Evolutionary conservation across 495 filamentous ascomycete species (phyloP).

Genomic region (Neurospora sp.): DNA sequence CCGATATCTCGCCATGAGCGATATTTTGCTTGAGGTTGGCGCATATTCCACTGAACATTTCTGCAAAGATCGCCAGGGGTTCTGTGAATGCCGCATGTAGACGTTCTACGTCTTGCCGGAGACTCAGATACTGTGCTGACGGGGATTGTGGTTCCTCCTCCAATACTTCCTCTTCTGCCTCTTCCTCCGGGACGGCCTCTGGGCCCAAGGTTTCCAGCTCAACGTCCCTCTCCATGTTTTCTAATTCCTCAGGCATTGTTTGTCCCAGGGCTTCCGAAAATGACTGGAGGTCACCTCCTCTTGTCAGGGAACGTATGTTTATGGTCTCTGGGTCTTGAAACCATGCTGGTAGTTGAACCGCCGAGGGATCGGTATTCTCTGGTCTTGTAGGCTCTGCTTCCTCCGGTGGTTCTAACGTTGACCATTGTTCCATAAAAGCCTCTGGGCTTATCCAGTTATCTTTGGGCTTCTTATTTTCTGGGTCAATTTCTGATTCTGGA

Average conservation of each 20-base stretch:
- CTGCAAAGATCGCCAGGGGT: neutral
- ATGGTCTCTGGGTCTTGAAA: neutral
- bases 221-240: neutral
- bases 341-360: neutral
- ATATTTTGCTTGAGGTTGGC: slow-evolving; percentile 8
- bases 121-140: neutral
- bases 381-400: neutral
- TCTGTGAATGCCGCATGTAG: neutral
- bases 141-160: neutral
- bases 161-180: neutral
- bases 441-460: neutral
- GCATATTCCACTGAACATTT: slow-evolving; percentile 1
- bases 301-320: neutral
- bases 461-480: neutral
- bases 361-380: neutral
- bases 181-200: neutral
- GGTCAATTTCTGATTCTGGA: neutral
- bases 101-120: neutral
- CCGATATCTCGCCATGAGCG: slow-evolving; percentile 3
- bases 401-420: neutral
- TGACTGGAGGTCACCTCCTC: neutral
- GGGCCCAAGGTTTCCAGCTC: neutral
- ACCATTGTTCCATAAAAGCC: neutral
- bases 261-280: neutral
- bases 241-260: neutral